A percentile compares a stretch with the other conserved stretches of the same genome.
Conservation (phyloP, 2,329 filamentous ascomycete species). For the Fusarium newnesense region DNA sequence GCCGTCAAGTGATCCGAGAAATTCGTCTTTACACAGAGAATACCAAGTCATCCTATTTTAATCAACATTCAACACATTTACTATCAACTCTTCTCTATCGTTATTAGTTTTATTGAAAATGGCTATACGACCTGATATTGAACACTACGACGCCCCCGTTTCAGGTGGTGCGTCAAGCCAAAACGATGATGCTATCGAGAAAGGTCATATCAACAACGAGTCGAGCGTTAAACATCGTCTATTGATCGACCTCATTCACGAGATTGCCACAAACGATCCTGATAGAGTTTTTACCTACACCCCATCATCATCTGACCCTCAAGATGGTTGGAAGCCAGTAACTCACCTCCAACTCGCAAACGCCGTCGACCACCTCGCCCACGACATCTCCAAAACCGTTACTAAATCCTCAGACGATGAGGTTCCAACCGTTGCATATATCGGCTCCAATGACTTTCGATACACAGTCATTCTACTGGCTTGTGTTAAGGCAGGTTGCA, state of each 20-base stretch:
- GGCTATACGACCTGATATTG: neutral
- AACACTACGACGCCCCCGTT: neutral
- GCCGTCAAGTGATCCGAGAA: neutral
- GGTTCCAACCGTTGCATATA: neutral
- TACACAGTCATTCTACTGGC: neutral
- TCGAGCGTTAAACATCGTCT: neutral
- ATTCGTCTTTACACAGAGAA: neutral
- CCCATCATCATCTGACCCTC: neutral
- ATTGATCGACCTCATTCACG: neutral
- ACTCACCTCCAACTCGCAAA: neutral
- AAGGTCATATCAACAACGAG: neutral
- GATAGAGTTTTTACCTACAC: fast-evolving
- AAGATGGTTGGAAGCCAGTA: neutral
- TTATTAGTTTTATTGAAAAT: fast-evolving
- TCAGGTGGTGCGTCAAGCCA: fast-evolving
- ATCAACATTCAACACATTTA: too few relatives aligned
- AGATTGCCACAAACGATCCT: neutral
- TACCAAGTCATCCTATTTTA: neutral
- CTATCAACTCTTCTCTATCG: neutral
- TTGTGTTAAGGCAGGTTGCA: neutral
- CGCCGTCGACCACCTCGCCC: constrained; percentile 1
- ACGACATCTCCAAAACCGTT: neutral
- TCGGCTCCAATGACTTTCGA: neutral
- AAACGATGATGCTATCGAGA: neutral
- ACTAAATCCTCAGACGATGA: neutral